Conservation (phyloP, 2,329 filamentous ascomycete species). For the Sporothrix mexicana region DNA sequence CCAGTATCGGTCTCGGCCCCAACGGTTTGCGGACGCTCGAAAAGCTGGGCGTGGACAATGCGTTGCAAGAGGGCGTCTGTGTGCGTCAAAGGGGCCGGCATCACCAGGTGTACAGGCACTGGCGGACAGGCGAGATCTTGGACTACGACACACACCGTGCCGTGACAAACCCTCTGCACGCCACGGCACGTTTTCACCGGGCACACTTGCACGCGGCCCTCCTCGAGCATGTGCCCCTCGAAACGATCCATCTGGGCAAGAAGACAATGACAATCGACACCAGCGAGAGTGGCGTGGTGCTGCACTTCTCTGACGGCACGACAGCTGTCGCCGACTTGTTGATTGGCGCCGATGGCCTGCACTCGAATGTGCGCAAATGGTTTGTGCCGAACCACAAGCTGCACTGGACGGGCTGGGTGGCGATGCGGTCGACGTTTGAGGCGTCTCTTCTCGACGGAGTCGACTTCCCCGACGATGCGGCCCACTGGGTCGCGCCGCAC, state of each 20-base stretch:
- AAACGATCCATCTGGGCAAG: background rate
- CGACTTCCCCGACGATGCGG: slow-evolving; percentile 11
- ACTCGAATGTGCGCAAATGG: slow-evolving; percentile 1
- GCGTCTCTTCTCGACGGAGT: background rate
- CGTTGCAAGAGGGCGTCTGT: background rate
- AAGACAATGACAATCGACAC: background rate
- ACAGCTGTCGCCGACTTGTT: background rate
- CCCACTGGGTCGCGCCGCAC: slow-evolving; percentile 14
- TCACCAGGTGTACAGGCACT: slow-evolving; percentile 11
- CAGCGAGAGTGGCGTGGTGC: background rate
- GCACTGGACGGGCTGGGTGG: slow-evolving; percentile 16
- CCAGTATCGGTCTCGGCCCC: slow-evolving; percentile 8
- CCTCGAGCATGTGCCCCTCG: background rate
- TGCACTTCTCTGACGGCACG: background rate
- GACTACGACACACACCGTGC: slow-evolving; percentile 5
- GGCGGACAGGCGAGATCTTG: slow-evolving; percentile 2
- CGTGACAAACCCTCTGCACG: background rate
- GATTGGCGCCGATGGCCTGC: slow-evolving; percentile 2
- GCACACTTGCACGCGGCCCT: background rate
- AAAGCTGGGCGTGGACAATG: slow-evolving; percentile 1
- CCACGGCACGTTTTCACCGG: background rate
- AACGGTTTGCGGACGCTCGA: background rate
- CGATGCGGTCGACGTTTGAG: slow-evolving; percentile 6
- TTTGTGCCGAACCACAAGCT: slow-evolving; percentile 8
- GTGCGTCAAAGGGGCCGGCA: background rate